Percentiles rank a stretch among this genome's conserved stretches.
phyloP scores from a whole-genome alignment of 441 rosid species.

The Erysimum cheiri region DNA sequence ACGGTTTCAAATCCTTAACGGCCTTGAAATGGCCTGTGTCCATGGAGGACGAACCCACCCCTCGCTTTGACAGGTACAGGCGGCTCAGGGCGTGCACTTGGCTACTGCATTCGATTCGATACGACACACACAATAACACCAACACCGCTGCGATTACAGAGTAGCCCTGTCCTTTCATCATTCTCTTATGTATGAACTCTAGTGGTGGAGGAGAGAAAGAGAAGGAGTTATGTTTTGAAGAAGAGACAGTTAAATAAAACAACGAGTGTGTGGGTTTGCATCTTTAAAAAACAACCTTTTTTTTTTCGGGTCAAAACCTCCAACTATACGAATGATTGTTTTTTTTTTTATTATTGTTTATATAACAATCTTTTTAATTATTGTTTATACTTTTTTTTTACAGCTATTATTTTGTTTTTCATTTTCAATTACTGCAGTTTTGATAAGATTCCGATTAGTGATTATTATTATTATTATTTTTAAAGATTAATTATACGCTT shows the following conservation, averaged over 20 bases:
- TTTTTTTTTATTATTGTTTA: constrained; percentile 4
- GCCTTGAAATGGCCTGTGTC: constrained; percentile 47
- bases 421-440: too few relatives aligned
- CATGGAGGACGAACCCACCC: constrained; percentile 38
- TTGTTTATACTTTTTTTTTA: too few relatives aligned
- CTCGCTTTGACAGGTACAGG: constrained; percentile 51
- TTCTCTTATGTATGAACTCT: not conserved
- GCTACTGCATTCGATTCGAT: constrained; percentile 48
- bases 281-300: constrained; percentile 9
- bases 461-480: too few relatives aligned
- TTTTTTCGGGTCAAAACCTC: constrained; percentile 11
- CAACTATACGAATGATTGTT: constrained; percentile 42
- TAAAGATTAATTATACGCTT: too few relatives aligned
- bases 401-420: too few relatives aligned
- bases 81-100: constrained; percentile 52
- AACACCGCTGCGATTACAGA: constrained; percentile 31
- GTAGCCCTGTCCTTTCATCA: constrained; percentile 40
- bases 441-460: too few relatives aligned
- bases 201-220: constrained; percentile 9
- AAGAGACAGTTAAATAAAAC: constrained; percentile 30
- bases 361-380: too few relatives aligned
- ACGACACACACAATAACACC: constrained; percentile 34
- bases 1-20: constrained; percentile 34
- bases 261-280: constrained; percentile 19
- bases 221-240: not conserved